A percentile compares a stretch with the other conserved stretches of the same genome.
phyloP scores from a whole-genome alignment of 768 basidiomycete species.

The Tricholoma matsutake region DNA sequence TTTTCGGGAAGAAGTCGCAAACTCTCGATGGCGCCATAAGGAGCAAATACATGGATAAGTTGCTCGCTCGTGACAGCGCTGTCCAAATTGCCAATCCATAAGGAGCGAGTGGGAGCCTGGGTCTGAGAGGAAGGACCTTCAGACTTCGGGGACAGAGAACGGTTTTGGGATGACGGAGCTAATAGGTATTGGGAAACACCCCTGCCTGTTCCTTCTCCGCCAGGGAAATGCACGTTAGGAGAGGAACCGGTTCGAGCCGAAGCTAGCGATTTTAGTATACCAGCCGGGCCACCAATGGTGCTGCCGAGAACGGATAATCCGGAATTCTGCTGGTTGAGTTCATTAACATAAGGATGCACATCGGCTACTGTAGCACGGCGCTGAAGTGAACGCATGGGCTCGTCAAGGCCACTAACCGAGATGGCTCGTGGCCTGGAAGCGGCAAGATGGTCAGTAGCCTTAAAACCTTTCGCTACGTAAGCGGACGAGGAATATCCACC shows the following conservation, averaged over 20 bases:
- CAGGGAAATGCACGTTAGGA: slow-evolving; percentile 67
- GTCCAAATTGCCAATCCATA: slow-evolving; percentile 99
- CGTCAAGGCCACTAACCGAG: slow-evolving; percentile 85
- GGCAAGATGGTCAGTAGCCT: slow-evolving; percentile 66
- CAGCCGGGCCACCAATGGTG: slow-evolving; percentile 39
- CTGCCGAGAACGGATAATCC: slow-evolving; percentile 35
- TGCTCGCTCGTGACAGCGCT: slow-evolving; percentile 92
- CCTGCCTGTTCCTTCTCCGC: slow-evolving; percentile 53
- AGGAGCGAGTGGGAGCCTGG: slow-evolving; percentile 91
- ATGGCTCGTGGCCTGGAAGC: slow-evolving; percentile 73
- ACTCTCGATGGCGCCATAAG: slow-evolving; percentile 97
- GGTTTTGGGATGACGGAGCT: slow-evolving; percentile 65
- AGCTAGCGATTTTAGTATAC: slow-evolving; percentile 55
- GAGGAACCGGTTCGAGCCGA: slow-evolving; percentile 44
- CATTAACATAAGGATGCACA: slow-evolving; percentile 56
- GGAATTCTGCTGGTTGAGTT: slow-evolving; percentile 44
- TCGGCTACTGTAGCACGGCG: slow-evolving; percentile 58
- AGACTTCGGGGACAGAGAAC: slow-evolving; percentile 81
- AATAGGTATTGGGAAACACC: slow-evolving; percentile 63
- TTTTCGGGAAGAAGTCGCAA: slow-evolving; percentile 94
- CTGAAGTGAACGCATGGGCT: slow-evolving; percentile 67
- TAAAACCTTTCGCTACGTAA: slow-evolving; percentile 71
- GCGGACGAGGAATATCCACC: slow-evolving; percentile 52
- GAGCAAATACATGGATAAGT: slow-evolving; percentile 91
- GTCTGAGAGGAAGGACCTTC: slow-evolving; percentile 70